These are phyloP conservation scores for Leccinum uliginosum DNA, from an alignment of 768 basidiomycete species.

Conservation along the genomic window DNA sequence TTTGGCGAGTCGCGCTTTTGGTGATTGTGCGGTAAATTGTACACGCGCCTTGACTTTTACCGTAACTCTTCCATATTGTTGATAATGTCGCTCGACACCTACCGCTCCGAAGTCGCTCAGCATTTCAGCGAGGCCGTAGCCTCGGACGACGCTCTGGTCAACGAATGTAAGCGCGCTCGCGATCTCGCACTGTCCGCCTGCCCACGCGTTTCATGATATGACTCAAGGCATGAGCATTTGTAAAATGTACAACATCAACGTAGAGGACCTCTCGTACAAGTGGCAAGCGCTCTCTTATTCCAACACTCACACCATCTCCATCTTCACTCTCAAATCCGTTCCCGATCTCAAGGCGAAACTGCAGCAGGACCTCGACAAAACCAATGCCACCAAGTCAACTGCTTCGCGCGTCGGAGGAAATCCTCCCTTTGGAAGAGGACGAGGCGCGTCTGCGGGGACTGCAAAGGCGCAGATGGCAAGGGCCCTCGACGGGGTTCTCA, in stretches of 20 bases:
- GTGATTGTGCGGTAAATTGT: neutral
- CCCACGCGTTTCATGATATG: constrained; percentile 11
- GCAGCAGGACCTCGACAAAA: constrained; percentile 36
- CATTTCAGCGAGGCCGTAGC: constrained; percentile 27
- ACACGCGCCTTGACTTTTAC: no score
- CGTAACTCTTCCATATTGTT: neutral
- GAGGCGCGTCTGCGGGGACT: constrained; percentile 3
- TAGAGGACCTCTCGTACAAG: constrained; percentile 58
- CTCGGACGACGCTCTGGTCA: constrained; percentile 40
- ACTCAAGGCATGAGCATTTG: constrained; percentile 59
- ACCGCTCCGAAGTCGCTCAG: constrained; percentile 20
- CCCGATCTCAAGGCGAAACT: constrained; percentile 40
- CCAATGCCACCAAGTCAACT: constrained; percentile 31
- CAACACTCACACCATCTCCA: constrained; percentile 31
- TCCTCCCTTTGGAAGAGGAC: constrained; percentile 9
- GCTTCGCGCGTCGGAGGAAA: constrained; percentile 21
- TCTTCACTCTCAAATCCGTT: constrained; percentile 47
- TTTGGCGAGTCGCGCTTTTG: constrained; percentile 11
- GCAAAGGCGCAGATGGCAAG: neutral
- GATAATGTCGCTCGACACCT: constrained; percentile 21
- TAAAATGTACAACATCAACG: constrained; percentile 50
- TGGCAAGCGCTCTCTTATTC: constrained; percentile 53
- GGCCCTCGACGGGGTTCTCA: constrained; percentile 16
- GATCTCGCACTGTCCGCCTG: neutral
- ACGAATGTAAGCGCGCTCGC: constrained; percentile 44